Percentiles rank a stretch among this genome's conserved stretches.
These are phyloP conservation scores for Tuber calosporum DNA, from an alignment of 495 filamentous ascomycete species.

Conservation along the genomic window DNA sequence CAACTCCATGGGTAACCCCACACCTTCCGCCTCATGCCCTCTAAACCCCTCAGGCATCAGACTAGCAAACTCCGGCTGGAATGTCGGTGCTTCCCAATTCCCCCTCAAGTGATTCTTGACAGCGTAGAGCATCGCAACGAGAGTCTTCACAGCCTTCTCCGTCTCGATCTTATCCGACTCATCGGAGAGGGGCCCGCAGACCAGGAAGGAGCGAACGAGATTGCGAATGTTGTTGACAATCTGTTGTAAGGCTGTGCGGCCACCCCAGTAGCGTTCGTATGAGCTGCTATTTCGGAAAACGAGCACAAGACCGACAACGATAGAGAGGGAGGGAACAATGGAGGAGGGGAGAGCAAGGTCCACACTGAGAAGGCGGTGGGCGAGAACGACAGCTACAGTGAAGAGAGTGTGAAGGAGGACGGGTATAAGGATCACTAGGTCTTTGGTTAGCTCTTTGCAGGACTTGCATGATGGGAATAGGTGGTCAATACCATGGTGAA, in stretches of 20 bases:
- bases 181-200: constrained; percentile 46
- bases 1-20: constrained; percentile 60
- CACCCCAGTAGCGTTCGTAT: constrained; percentile 68
- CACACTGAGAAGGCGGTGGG: constrained; percentile 53
- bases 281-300: constrained; percentile 68
- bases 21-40: constrained; percentile 57
- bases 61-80: constrained; percentile 52
- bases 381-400: constrained; percentile 56
- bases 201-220: constrained; percentile 54
- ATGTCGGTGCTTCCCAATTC: constrained; percentile 56
- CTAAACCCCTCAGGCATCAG: constrained; percentile 55
- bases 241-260: constrained; percentile 54
- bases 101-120: constrained; percentile 69
- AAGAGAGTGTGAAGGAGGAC: constrained; percentile 60
- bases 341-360: constrained; percentile 56
- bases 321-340: constrained; percentile 69
- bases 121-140: constrained; percentile 63
- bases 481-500: constrained; percentile 50
- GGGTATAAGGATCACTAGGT: constrained; percentile 52
- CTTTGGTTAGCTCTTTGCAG: neutral
- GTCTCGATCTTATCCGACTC: constrained; percentile 51
- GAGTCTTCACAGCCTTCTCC: constrained; percentile 47
- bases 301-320: constrained; percentile 74
- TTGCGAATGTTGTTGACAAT: constrained; percentile 58
- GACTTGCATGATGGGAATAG: neutral